These are phyloP conservation scores for Byssochlamys sp. DNA, from an alignment of 2,329 filamentous ascomycete species.

Conservation along the genomic window DNA sequence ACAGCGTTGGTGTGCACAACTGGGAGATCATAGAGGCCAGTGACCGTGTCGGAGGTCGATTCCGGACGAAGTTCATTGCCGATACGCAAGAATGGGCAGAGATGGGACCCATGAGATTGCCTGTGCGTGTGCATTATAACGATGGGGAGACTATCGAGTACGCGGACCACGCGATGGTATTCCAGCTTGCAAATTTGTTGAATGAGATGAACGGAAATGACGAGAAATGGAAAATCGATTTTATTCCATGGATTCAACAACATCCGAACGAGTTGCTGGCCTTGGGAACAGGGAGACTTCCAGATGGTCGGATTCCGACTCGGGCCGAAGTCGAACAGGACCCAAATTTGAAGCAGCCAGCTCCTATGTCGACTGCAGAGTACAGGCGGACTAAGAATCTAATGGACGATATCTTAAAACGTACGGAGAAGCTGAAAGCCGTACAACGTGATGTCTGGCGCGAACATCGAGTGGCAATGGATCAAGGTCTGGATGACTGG, in stretches of 20 bases:
- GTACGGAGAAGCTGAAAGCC: conserved; percentile 11
- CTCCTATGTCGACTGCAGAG: conserved; percentile 4
- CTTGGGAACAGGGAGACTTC: conserved; percentile 9
- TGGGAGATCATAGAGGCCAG: conserved; percentile 38
- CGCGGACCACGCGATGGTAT: conserved; percentile 16
- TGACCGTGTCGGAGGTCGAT: conserved; percentile 32
- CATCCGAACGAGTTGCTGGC: conserved; percentile 21
- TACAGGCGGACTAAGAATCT: conserved; percentile 6
- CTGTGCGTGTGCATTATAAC: conserved; percentile 13
- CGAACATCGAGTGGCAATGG: conserved; percentile 14
- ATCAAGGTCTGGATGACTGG: conserved; percentile 17
- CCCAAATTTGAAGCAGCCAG: conserved; percentile 9
- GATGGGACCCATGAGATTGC: conserved; percentile 21
- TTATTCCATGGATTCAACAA: conserved; percentile 18
- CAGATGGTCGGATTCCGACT: conserved; percentile 17
- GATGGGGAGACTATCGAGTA: conserved; percentile 14
- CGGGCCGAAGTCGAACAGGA: conserved; percentile 13
- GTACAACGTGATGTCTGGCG: conserved; percentile 16
- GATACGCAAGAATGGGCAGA: conserved; percentile 16
- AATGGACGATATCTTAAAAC: conserved; percentile 12
- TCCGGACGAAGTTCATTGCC: conserved; percentile 35
- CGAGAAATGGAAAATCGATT: conserved; percentile 14
- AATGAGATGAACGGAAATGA: conserved; percentile 17
- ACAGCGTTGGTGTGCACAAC: conserved; percentile 35
- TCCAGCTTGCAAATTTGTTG: conserved; percentile 14